These are phyloP conservation scores for Ambrosia hybrid DNA, from an alignment of 140 eudicot species.

Conservation along the genomic window DNA sequence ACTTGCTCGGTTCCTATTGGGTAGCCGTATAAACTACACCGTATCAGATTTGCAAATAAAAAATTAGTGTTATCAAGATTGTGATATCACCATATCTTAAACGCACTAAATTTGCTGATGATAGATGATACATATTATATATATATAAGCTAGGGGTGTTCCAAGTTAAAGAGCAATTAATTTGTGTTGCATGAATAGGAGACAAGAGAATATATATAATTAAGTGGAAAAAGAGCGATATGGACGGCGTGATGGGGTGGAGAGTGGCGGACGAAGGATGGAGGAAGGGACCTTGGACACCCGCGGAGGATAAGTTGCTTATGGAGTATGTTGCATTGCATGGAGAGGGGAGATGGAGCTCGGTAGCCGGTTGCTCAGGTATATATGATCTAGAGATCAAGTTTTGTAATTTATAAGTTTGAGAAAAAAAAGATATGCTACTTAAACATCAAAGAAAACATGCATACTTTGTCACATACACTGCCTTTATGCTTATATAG, in stretches of 20 bases:
- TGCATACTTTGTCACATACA: neutral
- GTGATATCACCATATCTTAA: conserved; percentile 34
- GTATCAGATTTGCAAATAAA: conserved; percentile 19
- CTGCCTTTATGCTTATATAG: neutral
- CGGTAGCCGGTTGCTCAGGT: conserved; percentile 68
- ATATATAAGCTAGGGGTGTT: conserved; percentile 23
- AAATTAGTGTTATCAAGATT: conserved; percentile 24
- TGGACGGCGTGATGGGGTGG: conserved; percentile 49
- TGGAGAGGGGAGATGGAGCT: conserved; percentile 95
- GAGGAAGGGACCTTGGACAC: conserved; percentile 98
- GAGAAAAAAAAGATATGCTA: neutral
- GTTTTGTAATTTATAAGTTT: neutral
- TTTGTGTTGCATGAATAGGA: conserved; percentile 40
- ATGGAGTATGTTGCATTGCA: conserved; percentile 53
- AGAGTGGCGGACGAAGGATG: conserved; percentile 56
- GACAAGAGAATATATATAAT: conserved; percentile 30
- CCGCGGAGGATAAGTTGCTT: conserved; percentile 80
- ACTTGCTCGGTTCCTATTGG: conserved; percentile 39
- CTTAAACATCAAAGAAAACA: neutral
- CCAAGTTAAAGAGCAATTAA: conserved; percentile 20
- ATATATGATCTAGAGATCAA: conserved; percentile 19
- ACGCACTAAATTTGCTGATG: conserved; percentile 31
- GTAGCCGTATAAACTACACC: conserved; percentile 14
- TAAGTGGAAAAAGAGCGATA: conserved; percentile 15
- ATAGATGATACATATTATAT: conserved; percentile 12